Percentiles rank a stretch among this genome's conserved stretches.
phyloP scores from a whole-genome alignment of 2,329 filamentous ascomycete species.

The Westerdykella aurantiaca region DNA sequence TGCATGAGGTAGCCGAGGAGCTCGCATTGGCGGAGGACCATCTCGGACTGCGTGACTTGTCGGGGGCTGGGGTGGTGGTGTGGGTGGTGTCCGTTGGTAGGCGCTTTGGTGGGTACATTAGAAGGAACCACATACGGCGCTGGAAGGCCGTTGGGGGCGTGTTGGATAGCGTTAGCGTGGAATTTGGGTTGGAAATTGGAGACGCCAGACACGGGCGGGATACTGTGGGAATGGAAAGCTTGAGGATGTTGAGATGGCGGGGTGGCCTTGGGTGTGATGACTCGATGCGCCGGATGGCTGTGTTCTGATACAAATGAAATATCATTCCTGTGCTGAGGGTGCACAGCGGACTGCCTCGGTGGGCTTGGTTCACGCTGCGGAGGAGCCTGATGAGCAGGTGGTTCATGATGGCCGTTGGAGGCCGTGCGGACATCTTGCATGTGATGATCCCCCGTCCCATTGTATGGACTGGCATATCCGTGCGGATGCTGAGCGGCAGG shows the following conservation, averaged over 20 bases:
- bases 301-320: not conserved
- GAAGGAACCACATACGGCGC: not conserved
- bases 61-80: not conserved
- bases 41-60: not conserved
- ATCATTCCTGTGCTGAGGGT: not conserved
- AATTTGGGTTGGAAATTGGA: not conserved
- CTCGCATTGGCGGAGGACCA: conserved; percentile 27
- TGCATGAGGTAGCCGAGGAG: conserved; percentile 27
- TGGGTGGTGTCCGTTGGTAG: not conserved
- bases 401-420: not conserved
- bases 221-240: not conserved
- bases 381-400: not conserved
- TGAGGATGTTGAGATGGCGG: not conserved
- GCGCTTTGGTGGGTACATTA: not conserved
- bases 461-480: conserved; percentile 11
- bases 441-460: not conserved
- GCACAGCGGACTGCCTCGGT: not conserved
- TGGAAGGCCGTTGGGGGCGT: not conserved
- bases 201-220: not conserved
- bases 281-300: not conserved
- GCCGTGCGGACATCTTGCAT: too few relatives aligned
- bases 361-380: not conserved
- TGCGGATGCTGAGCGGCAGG: conserved; percentile 12
- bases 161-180: not conserved
- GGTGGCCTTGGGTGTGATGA: not conserved